Base-by-base conservation (phyloP, 495 filamentous ascomycete genomes). In the Clavariopsis aquatica region DNA sequence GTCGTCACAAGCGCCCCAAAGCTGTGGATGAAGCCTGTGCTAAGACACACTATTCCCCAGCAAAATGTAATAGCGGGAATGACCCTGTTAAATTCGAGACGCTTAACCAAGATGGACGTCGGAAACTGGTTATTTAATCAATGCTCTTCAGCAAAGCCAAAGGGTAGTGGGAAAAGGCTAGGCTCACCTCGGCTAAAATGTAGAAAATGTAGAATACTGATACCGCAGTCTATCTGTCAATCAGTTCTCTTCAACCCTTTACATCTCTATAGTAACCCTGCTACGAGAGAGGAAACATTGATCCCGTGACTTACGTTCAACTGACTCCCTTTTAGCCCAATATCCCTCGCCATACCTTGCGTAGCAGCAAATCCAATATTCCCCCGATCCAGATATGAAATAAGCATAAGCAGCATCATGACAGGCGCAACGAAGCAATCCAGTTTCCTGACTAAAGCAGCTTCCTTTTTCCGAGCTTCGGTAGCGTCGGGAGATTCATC, bases 391-490 rank as follows among this genome's bases (percentile, higher is more conserved):
- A 79, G 71, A 65, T 78, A 78, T 38, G 66, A 71, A 34, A 79
- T 77, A 0, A 78, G 62, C 72, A 74, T 74, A 9, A 79, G 64
- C 17, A 74, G 24, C 62, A 79, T 72, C 65, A 79, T 66, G 20
- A 78, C 76, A 0, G 78, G 78, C 22, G 75, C 75, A 34, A 79
- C 68, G 65, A 74, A 79, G 13, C 69, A 64, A 62, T 79, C 78
- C 51, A 80, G 70, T 52, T 78, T 78, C n/a, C 74, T 63, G 10
- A 77, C 74, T 0, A 71, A 27, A 31, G 60, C 65, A 8, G 54
- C 49, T 31, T 71, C 69, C 31, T 65, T 61, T 28, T 71, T 71
- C 43, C 53, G 60, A 17, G 36, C 43, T 19, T 71, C 69, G 45
- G 68, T 24, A 10, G 20, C 20, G 1, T 65, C 60, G 6, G 64